Evolutionary conservation across 1,284 basidiomycete species (phyloP).

Genomic region (Gymnopus androsaceus): DNA sequence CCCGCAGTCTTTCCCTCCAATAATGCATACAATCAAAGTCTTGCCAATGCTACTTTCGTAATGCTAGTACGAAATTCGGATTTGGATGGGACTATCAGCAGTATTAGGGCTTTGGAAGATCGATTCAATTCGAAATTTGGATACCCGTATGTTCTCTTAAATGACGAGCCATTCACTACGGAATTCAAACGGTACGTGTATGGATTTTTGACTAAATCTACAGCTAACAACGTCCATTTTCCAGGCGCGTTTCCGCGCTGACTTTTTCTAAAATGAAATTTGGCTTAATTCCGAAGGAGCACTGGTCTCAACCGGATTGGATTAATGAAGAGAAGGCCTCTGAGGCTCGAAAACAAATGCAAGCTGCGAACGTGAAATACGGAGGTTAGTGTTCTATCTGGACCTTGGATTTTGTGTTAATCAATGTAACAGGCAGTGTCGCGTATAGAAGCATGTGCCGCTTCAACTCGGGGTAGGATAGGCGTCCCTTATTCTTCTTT

Average conservation of each 20-base stretch:
- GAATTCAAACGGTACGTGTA: slow-evolving; percentile 51
- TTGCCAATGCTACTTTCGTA: slow-evolving; percentile 52
- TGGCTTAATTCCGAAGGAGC: slow-evolving; percentile 35
- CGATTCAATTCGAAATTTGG: slow-evolving; percentile 53
- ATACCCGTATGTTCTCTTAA: slow-evolving; percentile 65
- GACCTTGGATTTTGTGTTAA: not conserved
- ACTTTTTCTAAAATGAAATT: slow-evolving; percentile 33
- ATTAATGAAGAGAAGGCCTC: slow-evolving; percentile 59
- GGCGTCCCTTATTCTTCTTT: slow-evolving; percentile 9
- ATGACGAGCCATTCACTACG: slow-evolving; percentile 58
- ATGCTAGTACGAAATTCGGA: slow-evolving; percentile 61
- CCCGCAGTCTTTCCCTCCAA: not conserved
- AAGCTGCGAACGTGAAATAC: slow-evolving; percentile 37
- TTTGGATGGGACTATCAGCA: slow-evolving; percentile 47
- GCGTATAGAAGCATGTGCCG: slow-evolving; percentile 28
- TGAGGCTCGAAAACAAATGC: slow-evolving; percentile 51
- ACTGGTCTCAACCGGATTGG: slow-evolving; percentile 56
- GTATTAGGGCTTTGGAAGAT: slow-evolving; percentile 44
- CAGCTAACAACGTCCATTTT: not conserved
- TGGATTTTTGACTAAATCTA: not conserved
- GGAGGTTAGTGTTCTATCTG: slow-evolving; percentile 22
- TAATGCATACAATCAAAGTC: not conserved
- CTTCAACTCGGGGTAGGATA: slow-evolving; percentile 27
- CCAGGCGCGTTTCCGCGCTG: slow-evolving; percentile 35
- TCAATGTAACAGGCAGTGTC: slow-evolving; percentile 21